Evolutionary conservation across 306 rosid species (phyloP).

Genomic region (Cucumis hystrix): DNA sequence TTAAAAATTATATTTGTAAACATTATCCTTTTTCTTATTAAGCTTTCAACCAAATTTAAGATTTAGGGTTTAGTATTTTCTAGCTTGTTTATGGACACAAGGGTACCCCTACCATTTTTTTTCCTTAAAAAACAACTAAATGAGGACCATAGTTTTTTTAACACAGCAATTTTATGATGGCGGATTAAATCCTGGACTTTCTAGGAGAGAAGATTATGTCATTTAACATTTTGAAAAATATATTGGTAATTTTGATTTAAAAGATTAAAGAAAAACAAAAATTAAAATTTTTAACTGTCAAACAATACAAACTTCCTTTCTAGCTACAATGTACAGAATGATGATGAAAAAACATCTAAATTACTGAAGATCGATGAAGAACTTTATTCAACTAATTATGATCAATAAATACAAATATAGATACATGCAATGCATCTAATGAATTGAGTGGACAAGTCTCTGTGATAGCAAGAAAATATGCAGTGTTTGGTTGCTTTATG

Average conservation of each 20-base stretch:
- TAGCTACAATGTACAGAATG: background rate
- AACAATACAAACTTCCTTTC: too few species aligned
- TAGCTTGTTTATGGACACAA: too few species aligned
- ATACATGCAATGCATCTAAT: conserved; percentile 2
- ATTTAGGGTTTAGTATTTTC: too few species aligned
- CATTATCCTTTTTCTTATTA: background rate
- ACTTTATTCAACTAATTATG: background rate
- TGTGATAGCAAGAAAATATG: background rate
- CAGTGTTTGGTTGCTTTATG: background rate
- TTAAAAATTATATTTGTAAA: background rate
- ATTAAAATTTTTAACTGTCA: background rate
- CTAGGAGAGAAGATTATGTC: too few species aligned
- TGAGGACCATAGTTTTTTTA: too few species aligned
- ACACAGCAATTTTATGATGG: too few species aligned
- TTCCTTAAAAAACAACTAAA: too few species aligned
- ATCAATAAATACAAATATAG: background rate
- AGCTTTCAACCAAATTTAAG: background rate
- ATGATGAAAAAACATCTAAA: background rate
- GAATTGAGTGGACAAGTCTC: background rate
- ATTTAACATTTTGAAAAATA: too few species aligned
- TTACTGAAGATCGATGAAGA: background rate
- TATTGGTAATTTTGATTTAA: background rate
- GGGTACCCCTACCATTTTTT: too few species aligned
- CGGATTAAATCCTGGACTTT: too few species aligned
- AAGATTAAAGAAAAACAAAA: too few species aligned